Evolutionary conservation across 2,329 filamentous ascomycete species (phyloP), one percentile per base, ranked within the genome.

Genomic region (Colletotrichum neosansevieriae): DNA sequence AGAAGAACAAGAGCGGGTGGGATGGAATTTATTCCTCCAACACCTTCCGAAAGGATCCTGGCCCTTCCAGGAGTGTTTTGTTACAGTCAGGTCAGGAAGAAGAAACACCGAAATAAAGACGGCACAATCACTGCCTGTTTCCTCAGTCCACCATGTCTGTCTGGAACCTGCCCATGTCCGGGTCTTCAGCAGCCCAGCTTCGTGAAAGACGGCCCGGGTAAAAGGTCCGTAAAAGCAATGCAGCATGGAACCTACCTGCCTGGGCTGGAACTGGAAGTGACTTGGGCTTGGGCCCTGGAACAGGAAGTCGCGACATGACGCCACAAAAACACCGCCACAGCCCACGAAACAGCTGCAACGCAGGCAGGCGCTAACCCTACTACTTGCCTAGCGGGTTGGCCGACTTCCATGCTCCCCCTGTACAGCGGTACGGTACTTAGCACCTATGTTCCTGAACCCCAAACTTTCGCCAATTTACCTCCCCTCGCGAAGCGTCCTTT

Each of bases 401-500:
- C 60, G 53, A 51, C 64, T 63, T 24, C 3, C 3, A 3, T 65
- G 66, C 70, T 58, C 63, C 63, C 69, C 59, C 70, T 67, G 70
- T 68, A 67, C 58, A 71, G 53, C 58, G 58, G 67, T 45, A 53
- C 67, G 49, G 67, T 71, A 70, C 59, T 53, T 62, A 59, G 63
- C 70, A 71, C 63, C 57, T 68, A 32, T 54, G 67, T 70, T 51
- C 69, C 59, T 63, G 69, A 71, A 67, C 58, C 63, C 67, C 70
- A 50, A 70, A 71, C 67, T 70, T 62, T 70, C 53, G 29, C 63
- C 50, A 67, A 54, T 67, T 60, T 70, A 62, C 58, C 65, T 70
- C 67, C 58, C 67, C 58, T 67, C 58, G 38, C 44, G 58, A 63
- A 63, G 59, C 58, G 53, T 69, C 63, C 40, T 56, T 58, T 68